phyloP scores from a whole-genome alignment of 148 eudicot genomes.

The Euryodendron excelsum region DNA sequence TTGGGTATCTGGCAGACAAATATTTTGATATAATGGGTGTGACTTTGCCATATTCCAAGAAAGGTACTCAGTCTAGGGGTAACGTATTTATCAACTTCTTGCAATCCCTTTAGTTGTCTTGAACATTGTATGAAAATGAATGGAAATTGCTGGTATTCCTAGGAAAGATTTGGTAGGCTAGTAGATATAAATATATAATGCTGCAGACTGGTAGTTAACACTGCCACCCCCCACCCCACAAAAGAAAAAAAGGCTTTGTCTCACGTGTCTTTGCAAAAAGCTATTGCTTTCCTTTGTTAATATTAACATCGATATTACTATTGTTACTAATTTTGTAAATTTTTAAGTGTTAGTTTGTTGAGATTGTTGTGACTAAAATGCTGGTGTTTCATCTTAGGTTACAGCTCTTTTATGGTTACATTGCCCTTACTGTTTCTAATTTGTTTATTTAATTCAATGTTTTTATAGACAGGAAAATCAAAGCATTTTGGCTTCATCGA shows the following conservation, averaged over 20 bases:
- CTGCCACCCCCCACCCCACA: neutral
- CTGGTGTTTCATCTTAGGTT: too few species aligned
- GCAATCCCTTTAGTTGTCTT: neutral
- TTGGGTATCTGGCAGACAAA: neutral
- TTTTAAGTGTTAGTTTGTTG: too few species aligned
- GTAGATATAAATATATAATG: too few species aligned
- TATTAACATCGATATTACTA: too few species aligned
- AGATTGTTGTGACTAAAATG: too few species aligned
- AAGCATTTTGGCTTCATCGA: slow-evolving; percentile 94
- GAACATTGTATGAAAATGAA: neutral
- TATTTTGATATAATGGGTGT: neutral
- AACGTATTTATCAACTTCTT: neutral
- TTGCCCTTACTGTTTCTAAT: neutral
- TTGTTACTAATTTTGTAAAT: neutral
- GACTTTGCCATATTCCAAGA: too few species aligned
- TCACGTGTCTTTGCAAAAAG: neutral
- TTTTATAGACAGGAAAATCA: slow-evolving; percentile 85
- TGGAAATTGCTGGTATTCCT: neutral
- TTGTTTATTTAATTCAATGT: slow-evolving; percentile 8
- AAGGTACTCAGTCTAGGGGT: too few species aligned
- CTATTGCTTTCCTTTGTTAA: neutral
- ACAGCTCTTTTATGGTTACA: neutral
- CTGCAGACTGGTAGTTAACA: too few species aligned
- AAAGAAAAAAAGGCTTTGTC: neutral
- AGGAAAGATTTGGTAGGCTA: neutral